Base-by-base conservation (phyloP, 305 asterid species). In the Fraxinus paxiana region DNA sequence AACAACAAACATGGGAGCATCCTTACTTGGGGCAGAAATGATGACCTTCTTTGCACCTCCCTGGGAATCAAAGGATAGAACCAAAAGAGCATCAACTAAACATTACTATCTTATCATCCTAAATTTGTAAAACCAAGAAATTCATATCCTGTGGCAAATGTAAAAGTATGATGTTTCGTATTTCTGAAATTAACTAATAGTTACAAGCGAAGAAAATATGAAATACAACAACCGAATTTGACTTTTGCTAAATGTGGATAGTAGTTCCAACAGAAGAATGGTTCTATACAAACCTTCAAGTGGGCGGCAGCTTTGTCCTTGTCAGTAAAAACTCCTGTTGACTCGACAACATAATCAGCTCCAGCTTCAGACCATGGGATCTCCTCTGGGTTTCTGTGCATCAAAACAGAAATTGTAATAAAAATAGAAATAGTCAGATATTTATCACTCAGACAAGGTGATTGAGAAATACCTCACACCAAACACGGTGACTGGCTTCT, bases 41-140 rank as follows among this genome's bases (percentile, higher is more conserved):
- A 92, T 86, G 43, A 92, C 96, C 83, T 91, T 92, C 89, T 92
- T 92, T 2, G 96, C 96, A 73, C 96, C 94, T 61, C 96, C 96
- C 93, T 88, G 28, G 38, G 34, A 65, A 22, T 20, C 28, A 20
- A 24, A 61, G 71, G 71, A 22, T 18, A 59, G 69, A 61, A 61
- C 6, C 31, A 61, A 61, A 2, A 9, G 28, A 56, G 9, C 33
- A 61, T 61, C 67, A 56, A 56, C 24, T 18, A 56, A 56, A 18
- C 12, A 61, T 20, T 61, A 61, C 33, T 24, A 61, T 51, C 33
- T 22, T 61, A 20, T 61, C 12, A 8, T 56, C 28, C 67, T 6
- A 56, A 18, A 18, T 56, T 56, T 6, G 28, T 56, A 18, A 17
- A 56, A 56, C 67, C 22, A 4, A n/a, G 61, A n/a, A 51, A n/a